These are phyloP conservation scores for Phellopilus nigrolimitatus DNA, from an alignment of 1,284 basidiomycete species.

Conservation along the genomic window DNA sequence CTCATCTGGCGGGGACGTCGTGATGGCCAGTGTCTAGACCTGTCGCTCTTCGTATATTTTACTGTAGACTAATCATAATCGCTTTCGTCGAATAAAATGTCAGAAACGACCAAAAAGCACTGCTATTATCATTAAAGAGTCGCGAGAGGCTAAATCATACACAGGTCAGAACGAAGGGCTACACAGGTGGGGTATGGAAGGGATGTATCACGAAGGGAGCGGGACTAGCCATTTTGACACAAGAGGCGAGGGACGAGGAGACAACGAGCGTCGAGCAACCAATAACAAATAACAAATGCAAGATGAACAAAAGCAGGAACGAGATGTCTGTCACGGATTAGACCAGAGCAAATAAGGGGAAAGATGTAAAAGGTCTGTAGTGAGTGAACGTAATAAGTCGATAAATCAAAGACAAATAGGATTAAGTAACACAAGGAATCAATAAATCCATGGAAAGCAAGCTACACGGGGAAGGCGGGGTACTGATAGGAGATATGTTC, in stretches of 20 bases:
- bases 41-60: background rate
- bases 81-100: background rate
- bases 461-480: slow-evolving; percentile 10
- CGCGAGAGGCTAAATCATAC: slow-evolving; percentile 8
- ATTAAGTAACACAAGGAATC: background rate
- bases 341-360: background rate
- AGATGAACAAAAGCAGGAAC: background rate
- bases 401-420: background rate
- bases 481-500: slow-evolving; percentile 62
- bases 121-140: background rate
- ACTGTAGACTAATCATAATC: background rate
- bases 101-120: background rate
- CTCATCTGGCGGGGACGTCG: slow-evolving; percentile 8
- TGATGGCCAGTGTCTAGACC: slow-evolving; percentile 15
- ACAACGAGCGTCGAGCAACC: background rate
- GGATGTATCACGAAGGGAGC: background rate
- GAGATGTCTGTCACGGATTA: background rate
- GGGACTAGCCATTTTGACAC: too few relatives aligned
- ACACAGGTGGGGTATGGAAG: background rate
- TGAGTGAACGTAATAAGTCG: background rate
- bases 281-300: too few relatives aligned
- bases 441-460: background rate
- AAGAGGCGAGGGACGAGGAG: background rate
- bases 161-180: slow-evolving; percentile 9
- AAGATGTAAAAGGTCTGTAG: background rate